Evolutionary conservation across 768 basidiomycete species (phyloP).

Genomic region (Gloeopeniophorella convolvens): DNA sequence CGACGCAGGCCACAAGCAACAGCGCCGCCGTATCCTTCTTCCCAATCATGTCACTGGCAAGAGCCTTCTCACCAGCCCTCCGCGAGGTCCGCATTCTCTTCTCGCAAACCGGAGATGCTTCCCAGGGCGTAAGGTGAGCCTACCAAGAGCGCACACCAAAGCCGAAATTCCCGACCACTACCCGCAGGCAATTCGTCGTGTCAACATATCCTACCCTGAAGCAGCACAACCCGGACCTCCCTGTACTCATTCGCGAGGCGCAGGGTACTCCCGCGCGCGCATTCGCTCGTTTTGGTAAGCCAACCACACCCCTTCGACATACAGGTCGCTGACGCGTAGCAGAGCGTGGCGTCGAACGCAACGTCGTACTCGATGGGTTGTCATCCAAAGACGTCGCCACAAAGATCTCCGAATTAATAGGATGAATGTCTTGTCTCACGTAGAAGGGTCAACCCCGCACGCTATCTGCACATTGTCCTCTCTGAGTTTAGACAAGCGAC

Average conservation of each 20-base stretch:
- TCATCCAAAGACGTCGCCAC: slow-evolving; percentile 64
- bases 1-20: too few relatives aligned
- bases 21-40: not conserved
- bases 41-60: slow-evolving; percentile 46
- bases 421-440: slow-evolving; percentile 10
- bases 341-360: slow-evolving; percentile 79
- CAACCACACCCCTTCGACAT: not conserved
- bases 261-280: slow-evolving; percentile 71
- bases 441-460: not conserved
- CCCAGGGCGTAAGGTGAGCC: slow-evolving; percentile 70
- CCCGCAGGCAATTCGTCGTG: slow-evolving; percentile 65
- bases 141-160: not conserved
- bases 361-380: slow-evolving; percentile 74
- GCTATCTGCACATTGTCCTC: not conserved
- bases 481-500: not conserved
- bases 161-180: not conserved
- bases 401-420: slow-evolving; percentile 60
- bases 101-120: slow-evolving; percentile 71
- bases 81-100: slow-evolving; percentile 76
- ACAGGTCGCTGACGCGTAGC: slow-evolving; percentile 6
- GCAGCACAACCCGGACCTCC: slow-evolving; percentile 81
- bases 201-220: slow-evolving; percentile 71
- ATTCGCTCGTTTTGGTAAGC: slow-evolving; percentile 82
- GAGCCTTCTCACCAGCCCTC: slow-evolving; percentile 68
- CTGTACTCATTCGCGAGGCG: slow-evolving; percentile 76